Evolutionary conservation across 1,284 basidiomycete genomes (phyloP).

Genomic region (Microbotryomycetes sp.): DNA sequence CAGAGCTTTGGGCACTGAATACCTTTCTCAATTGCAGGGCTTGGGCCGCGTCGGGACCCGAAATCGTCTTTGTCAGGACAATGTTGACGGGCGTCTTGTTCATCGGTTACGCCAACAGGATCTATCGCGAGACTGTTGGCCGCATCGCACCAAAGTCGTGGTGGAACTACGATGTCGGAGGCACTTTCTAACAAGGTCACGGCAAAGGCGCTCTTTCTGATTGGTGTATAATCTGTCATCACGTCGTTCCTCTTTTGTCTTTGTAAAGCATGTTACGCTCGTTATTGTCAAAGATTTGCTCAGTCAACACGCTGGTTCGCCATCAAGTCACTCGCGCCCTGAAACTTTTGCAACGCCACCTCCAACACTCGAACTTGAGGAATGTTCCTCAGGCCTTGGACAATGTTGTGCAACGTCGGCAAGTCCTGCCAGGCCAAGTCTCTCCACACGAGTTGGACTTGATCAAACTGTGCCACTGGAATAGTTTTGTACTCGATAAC

Average conservation of each 20-base stretch:
- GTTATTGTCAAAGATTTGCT: too few species aligned
- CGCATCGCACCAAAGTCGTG: background rate
- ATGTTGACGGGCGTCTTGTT: conserved; percentile 8
- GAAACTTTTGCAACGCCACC: conserved; percentile 13
- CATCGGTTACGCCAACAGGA: background rate
- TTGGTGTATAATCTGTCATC: too few species aligned
- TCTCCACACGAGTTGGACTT: conserved; percentile 15
- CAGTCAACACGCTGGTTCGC: conserved; percentile 12
- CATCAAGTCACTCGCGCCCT: conserved; percentile 12
- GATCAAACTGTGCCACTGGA: conserved; percentile 2
- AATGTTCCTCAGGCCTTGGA: conserved; percentile 22
- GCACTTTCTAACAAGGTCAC: background rate
- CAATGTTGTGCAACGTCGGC: conserved; percentile 30
- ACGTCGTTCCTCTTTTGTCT: background rate
- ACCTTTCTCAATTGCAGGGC: background rate
- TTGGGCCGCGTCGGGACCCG: background rate
- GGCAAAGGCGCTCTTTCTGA: too few species aligned
- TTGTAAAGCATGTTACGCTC: background rate
- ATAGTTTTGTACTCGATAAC: conserved; percentile 10
- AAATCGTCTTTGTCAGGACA: conserved; percentile 1
- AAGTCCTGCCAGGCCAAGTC: conserved; percentile 21
- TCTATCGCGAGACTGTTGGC: conserved; percentile 1
- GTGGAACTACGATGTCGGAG: conserved; percentile 5
- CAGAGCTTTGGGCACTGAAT: too few species aligned
- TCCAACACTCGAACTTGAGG: conserved; percentile 12